phyloP scores from a whole-genome alignment of 108 stramenopile species.

The Pseudonitzschia multistriata region DNA sequence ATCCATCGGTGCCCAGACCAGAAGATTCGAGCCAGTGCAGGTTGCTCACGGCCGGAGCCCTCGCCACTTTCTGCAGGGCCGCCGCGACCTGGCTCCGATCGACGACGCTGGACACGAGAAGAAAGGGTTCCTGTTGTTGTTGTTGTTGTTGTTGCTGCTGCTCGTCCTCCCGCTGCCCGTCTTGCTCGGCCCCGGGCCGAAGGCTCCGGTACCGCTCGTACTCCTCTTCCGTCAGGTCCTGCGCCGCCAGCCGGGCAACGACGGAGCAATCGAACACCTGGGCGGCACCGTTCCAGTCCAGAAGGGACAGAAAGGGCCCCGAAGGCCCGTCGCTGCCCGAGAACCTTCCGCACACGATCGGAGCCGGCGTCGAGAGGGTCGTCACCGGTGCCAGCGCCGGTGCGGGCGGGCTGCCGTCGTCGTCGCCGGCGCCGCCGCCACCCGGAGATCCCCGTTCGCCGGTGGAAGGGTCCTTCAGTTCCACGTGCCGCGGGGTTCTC shows the following conservation, averaged over 20 bases:
- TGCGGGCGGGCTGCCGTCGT: neutral
- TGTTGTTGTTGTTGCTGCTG: neutral
- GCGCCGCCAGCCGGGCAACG: constrained; percentile 39
- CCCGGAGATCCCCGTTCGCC: neutral
- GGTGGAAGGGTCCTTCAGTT: constrained; percentile 9
- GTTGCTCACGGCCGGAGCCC: neutral
- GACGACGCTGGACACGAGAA: constrained; percentile 7
- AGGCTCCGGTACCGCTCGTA: constrained; percentile 9
- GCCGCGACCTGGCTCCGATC: constrained; percentile 17
- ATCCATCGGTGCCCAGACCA: neutral
- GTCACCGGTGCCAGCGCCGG: constrained; percentile 12
- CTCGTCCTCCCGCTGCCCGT: neutral
- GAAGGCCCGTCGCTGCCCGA: neutral
- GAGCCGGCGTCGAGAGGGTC: constrained; percentile 38
- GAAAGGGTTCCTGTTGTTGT: constrained; percentile 16
- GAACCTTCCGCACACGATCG: constrained; percentile 39
- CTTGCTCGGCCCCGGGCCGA: neutral
- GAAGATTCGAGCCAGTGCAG: constrained; percentile 23
- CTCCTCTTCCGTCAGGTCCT: constrained; percentile 26
- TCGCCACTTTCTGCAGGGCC: neutral
- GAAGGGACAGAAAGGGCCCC: constrained; percentile 40
- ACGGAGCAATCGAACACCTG: constrained; percentile 59
- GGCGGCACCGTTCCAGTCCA: constrained; percentile 80
- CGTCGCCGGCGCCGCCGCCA: neutral
- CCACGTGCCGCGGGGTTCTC: constrained; percentile 42